phyloP scores from a whole-genome alignment of 169 alveolate genomes.

The Plasmodium knowlesi region DNA sequence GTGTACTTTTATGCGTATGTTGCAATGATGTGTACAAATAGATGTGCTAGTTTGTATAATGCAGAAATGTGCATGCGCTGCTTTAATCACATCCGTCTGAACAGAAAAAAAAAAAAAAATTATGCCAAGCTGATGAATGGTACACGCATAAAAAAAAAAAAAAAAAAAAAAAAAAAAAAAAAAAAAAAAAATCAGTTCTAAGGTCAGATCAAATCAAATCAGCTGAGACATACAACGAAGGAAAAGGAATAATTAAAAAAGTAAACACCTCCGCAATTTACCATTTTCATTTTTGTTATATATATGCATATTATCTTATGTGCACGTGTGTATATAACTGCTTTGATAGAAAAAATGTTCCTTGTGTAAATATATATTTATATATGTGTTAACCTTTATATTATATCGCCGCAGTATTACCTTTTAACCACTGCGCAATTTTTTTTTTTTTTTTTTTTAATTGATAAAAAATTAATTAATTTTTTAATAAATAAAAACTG shows the following conservation, averaged over 20 bases:
- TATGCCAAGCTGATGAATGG: background rate
- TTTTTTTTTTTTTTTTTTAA: background rate
- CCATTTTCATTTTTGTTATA: background rate
- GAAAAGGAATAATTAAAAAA: background rate
- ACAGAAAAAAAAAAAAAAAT: background rate
- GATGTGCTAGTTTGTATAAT: background rate
- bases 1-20: background rate
- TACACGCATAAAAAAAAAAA: background rate
- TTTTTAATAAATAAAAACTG: background rate
- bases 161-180: no score
- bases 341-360: background rate
- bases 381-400: background rate
- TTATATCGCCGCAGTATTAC: background rate
- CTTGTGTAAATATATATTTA: background rate
- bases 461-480: background rate
- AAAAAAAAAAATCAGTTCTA: background rate
- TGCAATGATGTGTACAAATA: background rate
- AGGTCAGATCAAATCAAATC: background rate
- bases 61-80: background rate
- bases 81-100: background rate
- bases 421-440: background rate
- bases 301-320: background rate
- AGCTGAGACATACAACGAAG: background rate
- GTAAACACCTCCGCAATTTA: background rate
- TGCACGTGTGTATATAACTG: slow-evolving; percentile 3